Conservation (phyloP, 176 grass and related monocot genomes). For the Rhynchospora tenuis region DNA sequence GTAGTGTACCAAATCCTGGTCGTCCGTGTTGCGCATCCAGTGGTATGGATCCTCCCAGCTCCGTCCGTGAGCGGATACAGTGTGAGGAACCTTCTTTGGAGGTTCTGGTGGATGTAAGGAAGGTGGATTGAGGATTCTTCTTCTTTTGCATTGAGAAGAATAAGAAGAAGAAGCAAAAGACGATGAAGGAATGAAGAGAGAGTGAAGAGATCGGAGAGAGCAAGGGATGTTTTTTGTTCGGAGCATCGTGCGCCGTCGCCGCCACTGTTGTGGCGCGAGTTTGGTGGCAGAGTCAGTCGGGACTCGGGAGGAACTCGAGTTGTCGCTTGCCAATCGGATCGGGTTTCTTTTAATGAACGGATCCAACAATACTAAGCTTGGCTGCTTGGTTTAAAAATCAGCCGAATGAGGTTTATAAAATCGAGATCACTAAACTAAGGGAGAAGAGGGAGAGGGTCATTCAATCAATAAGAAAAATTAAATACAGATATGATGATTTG, state of each 20-base stretch:
- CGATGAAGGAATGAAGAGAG: conserved; percentile 18
- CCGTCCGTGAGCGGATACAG: conserved; percentile 53
- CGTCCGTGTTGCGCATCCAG: conserved; percentile 82
- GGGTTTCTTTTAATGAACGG: neutral
- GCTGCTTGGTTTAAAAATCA: too few species aligned
- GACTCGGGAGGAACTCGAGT: neutral
- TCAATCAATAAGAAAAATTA: too few species aligned
- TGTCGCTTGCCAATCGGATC: neutral
- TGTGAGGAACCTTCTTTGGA: conserved; percentile 75
- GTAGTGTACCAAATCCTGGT: conserved; percentile 47
- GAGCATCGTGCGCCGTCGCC: conserved; percentile 19
- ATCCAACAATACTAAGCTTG: too few species aligned
- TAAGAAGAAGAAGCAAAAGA: conserved; percentile 9
- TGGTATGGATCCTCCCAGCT: conserved; percentile 81
- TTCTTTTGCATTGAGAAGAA: conserved; percentile 27
- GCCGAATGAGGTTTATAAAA: too few species aligned
- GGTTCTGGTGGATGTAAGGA: conserved; percentile 28
- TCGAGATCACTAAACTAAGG: too few species aligned
- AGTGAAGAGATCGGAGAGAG: neutral
- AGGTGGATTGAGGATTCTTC: neutral
- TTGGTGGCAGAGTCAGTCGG: neutral
- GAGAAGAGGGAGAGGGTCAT: too few species aligned
- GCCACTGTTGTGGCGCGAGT: neutral
- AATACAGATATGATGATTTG: too few species aligned
- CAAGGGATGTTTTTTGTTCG: neutral